A percentile compares a stretch with the other conserved stretches of the same genome.
Conservation (phyloP, 495 filamentous ascomycete genomes). For the Aspergillus sparsus region DNA sequence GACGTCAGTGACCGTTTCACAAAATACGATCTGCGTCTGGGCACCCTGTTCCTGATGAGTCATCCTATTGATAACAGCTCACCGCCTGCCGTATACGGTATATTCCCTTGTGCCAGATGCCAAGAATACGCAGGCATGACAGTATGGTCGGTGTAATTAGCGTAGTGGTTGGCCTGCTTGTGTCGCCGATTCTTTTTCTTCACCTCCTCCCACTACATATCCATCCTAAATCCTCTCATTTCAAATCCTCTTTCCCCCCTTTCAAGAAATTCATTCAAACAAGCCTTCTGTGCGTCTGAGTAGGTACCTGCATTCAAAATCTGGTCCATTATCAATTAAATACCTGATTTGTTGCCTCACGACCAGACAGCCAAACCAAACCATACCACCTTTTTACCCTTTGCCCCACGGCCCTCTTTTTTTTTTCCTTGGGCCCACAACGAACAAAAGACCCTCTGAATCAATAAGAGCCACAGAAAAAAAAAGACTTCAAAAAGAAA, state of each 20-base stretch:
- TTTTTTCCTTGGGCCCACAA: constrained; percentile 13
- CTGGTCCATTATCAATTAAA: not conserved
- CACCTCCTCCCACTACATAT: not conserved
- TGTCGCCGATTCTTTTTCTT: constrained; percentile 9
- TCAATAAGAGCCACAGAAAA: not conserved
- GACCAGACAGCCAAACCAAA: not conserved
- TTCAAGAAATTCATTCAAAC: not conserved
- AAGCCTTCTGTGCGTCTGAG: not conserved
- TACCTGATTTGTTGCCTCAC: not conserved
- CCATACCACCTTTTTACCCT: too few relatives aligned
- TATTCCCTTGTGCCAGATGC: constrained; percentile 10
- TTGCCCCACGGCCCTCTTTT: constrained; percentile 15
- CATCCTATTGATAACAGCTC: not conserved
- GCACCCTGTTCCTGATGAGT: constrained; percentile 2
- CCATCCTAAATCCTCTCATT: not conserved
- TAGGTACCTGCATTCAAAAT: not conserved
- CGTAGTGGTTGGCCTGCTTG: not conserved
- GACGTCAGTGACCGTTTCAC: not conserved
- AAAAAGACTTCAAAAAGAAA: constrained; percentile 13
- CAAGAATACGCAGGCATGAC: constrained; percentile 2
- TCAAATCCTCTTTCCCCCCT: not conserved
- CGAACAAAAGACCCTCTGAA: constrained; percentile 1
- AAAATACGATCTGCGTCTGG: not conserved
- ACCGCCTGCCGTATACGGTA: constrained; percentile 17
- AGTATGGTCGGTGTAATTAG: not conserved